phyloP scores from a whole-genome alignment of 305 asterid genomes.

The Fraxinus velutina region DNA sequence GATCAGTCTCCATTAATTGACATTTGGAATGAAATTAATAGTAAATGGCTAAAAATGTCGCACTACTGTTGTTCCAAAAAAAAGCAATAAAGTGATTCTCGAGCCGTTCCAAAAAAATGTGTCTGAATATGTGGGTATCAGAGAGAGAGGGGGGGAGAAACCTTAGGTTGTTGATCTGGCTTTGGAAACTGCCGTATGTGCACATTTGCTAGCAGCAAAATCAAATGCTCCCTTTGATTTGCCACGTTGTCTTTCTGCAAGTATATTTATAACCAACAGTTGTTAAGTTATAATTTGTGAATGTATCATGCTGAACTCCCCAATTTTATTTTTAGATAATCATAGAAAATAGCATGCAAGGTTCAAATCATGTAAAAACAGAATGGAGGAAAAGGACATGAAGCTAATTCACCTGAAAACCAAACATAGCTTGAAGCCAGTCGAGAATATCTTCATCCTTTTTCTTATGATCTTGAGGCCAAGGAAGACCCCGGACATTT shows the following conservation, averaged over 20 bases:
- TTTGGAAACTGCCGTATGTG: constrained; percentile 94
- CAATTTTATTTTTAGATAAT: constrained; percentile 8
- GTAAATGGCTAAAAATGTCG: background rate
- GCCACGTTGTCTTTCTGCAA: constrained; percentile 93
- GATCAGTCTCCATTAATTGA: background rate
- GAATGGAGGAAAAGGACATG: constrained; percentile 8
- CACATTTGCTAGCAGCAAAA: constrained; percentile 93
- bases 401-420: constrained; percentile 70
- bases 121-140: background rate
- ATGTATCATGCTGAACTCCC: constrained; percentile 1
- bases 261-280: constrained; percentile 22
- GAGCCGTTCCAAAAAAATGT: background rate
- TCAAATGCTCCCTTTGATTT: constrained; percentile 96
- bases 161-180: constrained; percentile 99
- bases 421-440: constrained; percentile 99
- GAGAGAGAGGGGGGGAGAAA: constrained; percentile 24
- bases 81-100: background rate
- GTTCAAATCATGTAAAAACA: constrained; percentile 5
- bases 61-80: background rate
- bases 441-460: constrained; percentile 97
- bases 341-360: constrained; percentile 4
- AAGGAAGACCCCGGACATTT: constrained; percentile 90
- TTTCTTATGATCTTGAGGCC: constrained; percentile 99
- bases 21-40: background rate
- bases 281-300: background rate